A percentile compares a stretch with the other conserved stretches of the same genome.
Evolutionary conservation across 208 protist genomes (phyloP).

Genomic region (Wallacemonas sp.): DNA sequence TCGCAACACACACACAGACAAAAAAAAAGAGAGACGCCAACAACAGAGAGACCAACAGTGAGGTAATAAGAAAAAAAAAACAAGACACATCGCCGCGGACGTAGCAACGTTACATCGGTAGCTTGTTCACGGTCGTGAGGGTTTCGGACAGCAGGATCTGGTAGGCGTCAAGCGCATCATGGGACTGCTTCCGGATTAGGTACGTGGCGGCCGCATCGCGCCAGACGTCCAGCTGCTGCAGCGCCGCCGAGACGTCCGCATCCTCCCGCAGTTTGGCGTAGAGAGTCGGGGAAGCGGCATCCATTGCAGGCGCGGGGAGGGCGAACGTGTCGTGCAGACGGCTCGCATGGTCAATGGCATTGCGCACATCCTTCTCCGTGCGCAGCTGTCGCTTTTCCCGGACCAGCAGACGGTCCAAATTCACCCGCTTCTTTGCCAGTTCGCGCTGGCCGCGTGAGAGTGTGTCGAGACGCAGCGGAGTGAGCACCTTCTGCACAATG

Average conservation of each 20-base stretch:
- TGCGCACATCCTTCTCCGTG: slow-evolving; percentile 61
- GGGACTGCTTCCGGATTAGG: slow-evolving; percentile 61
- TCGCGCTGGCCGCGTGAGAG: slow-evolving; percentile 48
- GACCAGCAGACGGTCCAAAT: slow-evolving; percentile 42
- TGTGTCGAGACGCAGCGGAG: slow-evolving; percentile 26
- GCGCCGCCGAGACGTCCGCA: slow-evolving; percentile 40
- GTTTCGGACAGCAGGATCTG: slow-evolving; percentile 68
- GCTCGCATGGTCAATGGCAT: slow-evolving; percentile 49
- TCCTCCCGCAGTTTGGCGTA: slow-evolving; percentile 25
- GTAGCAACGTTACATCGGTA: slow-evolving; percentile 1
- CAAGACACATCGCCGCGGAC: too few relatives aligned
- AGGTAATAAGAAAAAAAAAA: too few relatives aligned
- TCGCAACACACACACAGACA: too few relatives aligned
- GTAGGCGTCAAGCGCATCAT: slow-evolving; percentile 66
- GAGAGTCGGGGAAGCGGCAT: not conserved
- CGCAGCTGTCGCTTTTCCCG: slow-evolving; percentile 65
- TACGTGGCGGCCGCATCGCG: slow-evolving; percentile 49
- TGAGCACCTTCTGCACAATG: slow-evolving; percentile 31
- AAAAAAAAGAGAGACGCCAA: too few relatives aligned
- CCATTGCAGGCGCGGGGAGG: slow-evolving; percentile 9
- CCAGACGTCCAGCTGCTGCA: slow-evolving; percentile 68
- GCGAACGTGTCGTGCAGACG: slow-evolving; percentile 25
- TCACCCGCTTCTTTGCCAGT: slow-evolving; percentile 42
- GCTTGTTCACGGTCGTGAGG: slow-evolving; percentile 46
- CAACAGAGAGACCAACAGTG: too few relatives aligned